phyloP scores from a whole-genome alignment of 352 stramenopile species.

The Pythium biforme region DNA sequence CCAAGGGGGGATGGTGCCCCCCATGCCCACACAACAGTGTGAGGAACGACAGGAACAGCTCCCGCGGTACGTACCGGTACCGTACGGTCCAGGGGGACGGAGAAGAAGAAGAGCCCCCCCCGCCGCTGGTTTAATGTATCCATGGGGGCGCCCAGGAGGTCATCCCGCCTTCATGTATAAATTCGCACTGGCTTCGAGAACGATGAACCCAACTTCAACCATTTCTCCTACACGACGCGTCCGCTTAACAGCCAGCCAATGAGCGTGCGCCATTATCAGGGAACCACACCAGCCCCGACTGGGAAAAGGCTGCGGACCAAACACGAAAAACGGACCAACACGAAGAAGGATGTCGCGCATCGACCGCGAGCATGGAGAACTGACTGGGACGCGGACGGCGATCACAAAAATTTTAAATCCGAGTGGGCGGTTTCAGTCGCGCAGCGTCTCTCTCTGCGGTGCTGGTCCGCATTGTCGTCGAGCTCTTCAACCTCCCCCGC shows the following conservation, averaged over 20 bases:
- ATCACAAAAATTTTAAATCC: not conserved
- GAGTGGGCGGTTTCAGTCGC: slow-evolving; percentile 2
- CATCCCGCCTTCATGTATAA: not conserved
- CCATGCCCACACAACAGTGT: too few relatives aligned
- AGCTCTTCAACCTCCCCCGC: too few relatives aligned
- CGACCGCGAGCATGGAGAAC: too few relatives aligned
- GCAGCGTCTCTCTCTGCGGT: not conserved
- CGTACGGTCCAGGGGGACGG: not conserved
- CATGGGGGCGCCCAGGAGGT: not conserved
- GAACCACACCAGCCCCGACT: not conserved
- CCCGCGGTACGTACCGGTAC: too few relatives aligned
- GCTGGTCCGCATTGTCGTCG: slow-evolving; percentile 3
- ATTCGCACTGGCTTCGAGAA: not conserved
- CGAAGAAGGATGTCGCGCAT: too few relatives aligned
- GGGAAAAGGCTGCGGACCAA: slow-evolving; percentile 6
- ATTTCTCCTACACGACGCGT: not conserved
- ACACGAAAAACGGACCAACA: slow-evolving; percentile 10
- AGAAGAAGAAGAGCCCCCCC: not conserved
- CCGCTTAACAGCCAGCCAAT: slow-evolving; percentile 25
- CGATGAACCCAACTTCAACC: slow-evolving; percentile 10
- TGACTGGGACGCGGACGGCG: too few relatives aligned
- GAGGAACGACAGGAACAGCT: too few relatives aligned
- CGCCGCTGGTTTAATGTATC: not conserved
- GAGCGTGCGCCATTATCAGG: slow-evolving; percentile 11
- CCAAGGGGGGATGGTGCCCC: not conserved